These are phyloP conservation scores for Epicoccum sorghinum DNA, from an alignment of 2,329 filamentous ascomycete genomes.

Conservation along the genomic window DNA sequence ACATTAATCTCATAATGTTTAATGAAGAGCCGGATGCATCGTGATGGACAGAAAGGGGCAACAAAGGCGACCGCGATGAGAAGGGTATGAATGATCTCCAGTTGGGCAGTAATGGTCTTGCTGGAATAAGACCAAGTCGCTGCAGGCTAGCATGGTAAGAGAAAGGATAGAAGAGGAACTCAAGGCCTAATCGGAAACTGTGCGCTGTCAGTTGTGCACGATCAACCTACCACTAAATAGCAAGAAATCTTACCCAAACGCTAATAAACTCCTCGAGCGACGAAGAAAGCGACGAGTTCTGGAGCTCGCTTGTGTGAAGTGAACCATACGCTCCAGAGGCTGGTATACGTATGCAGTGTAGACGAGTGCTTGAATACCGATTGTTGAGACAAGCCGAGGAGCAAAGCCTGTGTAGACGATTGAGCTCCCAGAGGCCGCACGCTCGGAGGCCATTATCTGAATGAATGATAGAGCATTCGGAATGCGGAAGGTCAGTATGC, in stretches of 20 bases:
- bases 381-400: constrained; percentile 27
- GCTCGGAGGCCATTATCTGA: constrained; percentile 35
- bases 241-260: constrained; percentile 26
- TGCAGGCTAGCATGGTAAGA: constrained; percentile 40
- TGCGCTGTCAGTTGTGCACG: background rate
- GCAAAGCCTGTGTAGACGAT: constrained; percentile 39
- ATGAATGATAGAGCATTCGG: constrained; percentile 28
- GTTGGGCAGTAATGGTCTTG: constrained; percentile 34
- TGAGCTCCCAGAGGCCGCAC: constrained; percentile 22
- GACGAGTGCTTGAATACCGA: constrained; percentile 27
- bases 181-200: constrained; percentile 38
- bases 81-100: constrained; percentile 39
- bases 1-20: constrained; percentile 20
- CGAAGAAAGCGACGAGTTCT: constrained; percentile 30
- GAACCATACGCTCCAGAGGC: constrained; percentile 38
- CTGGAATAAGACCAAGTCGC: constrained; percentile 37
- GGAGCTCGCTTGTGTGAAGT: constrained; percentile 25
- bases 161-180: constrained; percentile 41
- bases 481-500: constrained; percentile 40
- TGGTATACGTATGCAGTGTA: constrained; percentile 30
- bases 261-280: constrained; percentile 28
- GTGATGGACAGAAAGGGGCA: constrained; percentile 27
- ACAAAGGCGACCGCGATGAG: constrained; percentile 34
- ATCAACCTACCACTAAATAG: background rate
- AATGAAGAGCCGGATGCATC: constrained; percentile 21